Base-by-base conservation (phyloP, 305 asterid genomes). In the Andrographis paniculata region DNA sequence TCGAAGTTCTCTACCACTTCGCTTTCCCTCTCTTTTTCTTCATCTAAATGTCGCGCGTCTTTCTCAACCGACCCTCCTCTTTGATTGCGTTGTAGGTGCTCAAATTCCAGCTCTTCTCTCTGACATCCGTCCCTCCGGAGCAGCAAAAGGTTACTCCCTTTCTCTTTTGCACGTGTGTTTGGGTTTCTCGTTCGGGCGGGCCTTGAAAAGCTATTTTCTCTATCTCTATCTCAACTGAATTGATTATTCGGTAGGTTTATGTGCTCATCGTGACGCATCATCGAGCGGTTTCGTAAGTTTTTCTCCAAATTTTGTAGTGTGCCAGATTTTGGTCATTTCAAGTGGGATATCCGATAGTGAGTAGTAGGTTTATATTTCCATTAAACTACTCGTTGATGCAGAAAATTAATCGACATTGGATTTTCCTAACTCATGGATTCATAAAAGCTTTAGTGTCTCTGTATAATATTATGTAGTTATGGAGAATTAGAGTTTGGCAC, bases 121-220 rank as follows among this genome's bases (percentile, higher is more conserved):
- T 88, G 52, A 84, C 97, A 39, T 84, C 81, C 17, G 53, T 88
- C 42, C 93, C 89, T 60, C 97, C 97, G 15, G 94, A 81, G 59
- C 84, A 79, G 28, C 97, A 88, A 60, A 81, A 84, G 92, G 95
- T 84, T 67, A 30, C 30, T 22, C 33, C 17, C 52, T 13, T 36
- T 48, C 16, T 15, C 17, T 20, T 38, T 30, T 44, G n/a, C 9
- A 10, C 23, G 3, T 28, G 14, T 45, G 11, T 42, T 27, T 10
- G 17, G 14, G 22, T 35, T 18, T 38, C 19, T 16, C 22, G 1
- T 31, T 22, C 40, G 8, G 6, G 30, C 30, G 8, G n/a, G n/a
- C n/a, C n/a, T n/a, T n/a, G n/a, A n/a, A n/a, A n/a, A n/a, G n/a
- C n/a, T n/a, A n/a, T n/a, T n/a, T n/a, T n/a, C n/a, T n/a, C n/a